phyloP scores from a whole-genome alignment of 2,329 filamentous ascomycete genomes.

The Xylaria sp. region DNA sequence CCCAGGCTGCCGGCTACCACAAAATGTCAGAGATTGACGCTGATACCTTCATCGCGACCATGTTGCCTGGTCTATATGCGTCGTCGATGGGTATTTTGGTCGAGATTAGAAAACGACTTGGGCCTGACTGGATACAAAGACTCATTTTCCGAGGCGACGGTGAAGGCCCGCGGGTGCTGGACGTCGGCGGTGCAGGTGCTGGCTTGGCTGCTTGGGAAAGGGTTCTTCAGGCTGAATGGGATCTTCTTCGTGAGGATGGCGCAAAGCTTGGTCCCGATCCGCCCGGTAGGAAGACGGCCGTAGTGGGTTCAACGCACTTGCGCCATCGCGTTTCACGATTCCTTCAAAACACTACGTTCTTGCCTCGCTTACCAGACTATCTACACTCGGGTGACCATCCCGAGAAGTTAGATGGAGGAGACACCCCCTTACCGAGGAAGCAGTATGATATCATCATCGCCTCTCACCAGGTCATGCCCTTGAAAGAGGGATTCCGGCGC shows the following conservation, averaged over 20 bases:
- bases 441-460: constrained; percentile 86
- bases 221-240: constrained; percentile 76
- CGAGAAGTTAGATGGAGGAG: constrained; percentile 53
- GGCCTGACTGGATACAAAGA: constrained; percentile 62
- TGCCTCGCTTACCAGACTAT: constrained; percentile 87
- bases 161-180: constrained; percentile 59
- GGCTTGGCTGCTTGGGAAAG: constrained; percentile 72
- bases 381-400: constrained; percentile 58
- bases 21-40: constrained; percentile 71
- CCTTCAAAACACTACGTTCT: constrained; percentile 83
- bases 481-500: constrained; percentile 70
- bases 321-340: constrained; percentile 70
- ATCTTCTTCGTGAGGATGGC: constrained; percentile 54
- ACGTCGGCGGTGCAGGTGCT: constrained; percentile 69
- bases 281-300: constrained; percentile 70
- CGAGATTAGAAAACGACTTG: constrained; percentile 68
- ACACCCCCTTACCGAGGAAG: constrained; percentile 58
- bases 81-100: constrained; percentile 62
- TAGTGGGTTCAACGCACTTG: constrained; percentile 70
- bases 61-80: constrained; percentile 67
- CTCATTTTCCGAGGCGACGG: constrained; percentile 55
- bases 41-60: constrained; percentile 64
- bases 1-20: constrained; percentile 57
- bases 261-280: constrained; percentile 37
- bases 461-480: constrained; percentile 71